Evolutionary conservation across 1,139 yeast genomes (phyloP).

Genomic region (Suhomyces bokatorum): DNA sequence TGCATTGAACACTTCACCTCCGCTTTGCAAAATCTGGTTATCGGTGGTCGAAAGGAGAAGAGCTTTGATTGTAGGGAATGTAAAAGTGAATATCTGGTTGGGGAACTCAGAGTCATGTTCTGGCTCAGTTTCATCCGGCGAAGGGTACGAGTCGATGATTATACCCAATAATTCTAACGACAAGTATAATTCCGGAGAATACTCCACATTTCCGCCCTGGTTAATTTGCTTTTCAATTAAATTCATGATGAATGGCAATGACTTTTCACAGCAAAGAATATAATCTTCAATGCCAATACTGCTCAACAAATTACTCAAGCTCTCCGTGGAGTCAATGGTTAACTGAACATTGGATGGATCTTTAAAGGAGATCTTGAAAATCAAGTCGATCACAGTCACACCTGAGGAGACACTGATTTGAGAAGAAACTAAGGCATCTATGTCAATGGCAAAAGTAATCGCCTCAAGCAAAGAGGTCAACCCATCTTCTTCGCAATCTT

Average conservation of each 20-base stretch:
- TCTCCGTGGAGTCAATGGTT: slow-evolving; percentile 60
- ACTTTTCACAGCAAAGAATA: slow-evolving; percentile 48
- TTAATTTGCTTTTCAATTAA: slow-evolving; percentile 30
- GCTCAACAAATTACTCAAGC: slow-evolving; percentile 57
- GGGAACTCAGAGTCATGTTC: slow-evolving; percentile 38
- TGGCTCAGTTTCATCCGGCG: slow-evolving; percentile 16
- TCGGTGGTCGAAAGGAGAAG: slow-evolving; percentile 62
- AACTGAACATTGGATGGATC: slow-evolving; percentile 77
- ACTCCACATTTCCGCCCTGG: slow-evolving; percentile 31
- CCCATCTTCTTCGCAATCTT: slow-evolving; percentile 78
- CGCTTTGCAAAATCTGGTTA: slow-evolving; percentile 74
- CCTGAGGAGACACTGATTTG: slow-evolving; percentile 21
- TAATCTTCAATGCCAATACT: slow-evolving; percentile 49
- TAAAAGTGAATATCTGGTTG: slow-evolving; percentile 44
- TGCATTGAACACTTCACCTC: slow-evolving; percentile 72
- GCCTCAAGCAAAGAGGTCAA: slow-evolving; percentile 76
- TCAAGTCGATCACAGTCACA: slow-evolving; percentile 46
- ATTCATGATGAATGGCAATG: slow-evolving; percentile 52
- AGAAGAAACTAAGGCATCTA: slow-evolving; percentile 39
- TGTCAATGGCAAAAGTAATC: slow-evolving; percentile 53
- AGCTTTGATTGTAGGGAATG: slow-evolving; percentile 53
- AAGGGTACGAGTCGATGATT: slow-evolving; percentile 50
- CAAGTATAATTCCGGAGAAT: slow-evolving; percentile 61
- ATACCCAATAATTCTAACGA: slow-evolving; percentile 66
- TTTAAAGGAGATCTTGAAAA: slow-evolving; percentile 65